Evolutionary conservation across 2,329 filamentous ascomycete species (phyloP), one percentile per base, ranked within the genome.

Genomic region (Gliomastix tumulicola): DNA sequence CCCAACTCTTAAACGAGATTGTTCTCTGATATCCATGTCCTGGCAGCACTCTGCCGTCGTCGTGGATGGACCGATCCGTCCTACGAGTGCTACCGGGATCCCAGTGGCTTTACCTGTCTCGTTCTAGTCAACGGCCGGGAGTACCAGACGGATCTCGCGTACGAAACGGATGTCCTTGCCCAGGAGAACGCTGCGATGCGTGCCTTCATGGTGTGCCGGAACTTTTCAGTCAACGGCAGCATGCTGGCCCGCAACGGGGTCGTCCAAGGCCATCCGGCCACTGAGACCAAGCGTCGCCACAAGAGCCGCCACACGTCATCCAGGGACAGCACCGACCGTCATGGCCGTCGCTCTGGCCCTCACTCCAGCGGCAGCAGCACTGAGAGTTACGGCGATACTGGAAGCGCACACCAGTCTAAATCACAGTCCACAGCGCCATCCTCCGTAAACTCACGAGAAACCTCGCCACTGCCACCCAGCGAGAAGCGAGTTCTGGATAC

Each of bases 121-220:
- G 90, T 95, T 39, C 77, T 92, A 45, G 90, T 97, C 58, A 96
- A 97, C 68, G 94, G 94, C 50, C 84, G 90, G 55, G 88, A 95
- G 68, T 97, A 96, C 67, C 87, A 89, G 59, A 95, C 89, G 30
- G 88, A 95, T 59, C 75, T 84, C 25, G 76, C 82, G 45, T 94
- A 92, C 65, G 80, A 85, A 57, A 84, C 83, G 44, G 85, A 90
- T 57, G 69, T 76, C 34, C 71, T 94, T 46, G 90, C 90, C 32
- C 86, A 88, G 55, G 89, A 97, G 61, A 92, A 90, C 52, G 90
- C 90, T 19, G 90, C 90, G 42, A 94, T 94, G 77, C 84, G 88
- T 44, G 90, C 90, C 40, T 97, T 95, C 64, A 90, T 95, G 79
- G 92, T 96, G 48, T 96, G 90, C 71, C 84, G 88, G 46, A 95